These are phyloP conservation scores for Nadsonia fulvescens DNA, from an alignment of 805 yeast genomes.

Conservation along the genomic window DNA sequence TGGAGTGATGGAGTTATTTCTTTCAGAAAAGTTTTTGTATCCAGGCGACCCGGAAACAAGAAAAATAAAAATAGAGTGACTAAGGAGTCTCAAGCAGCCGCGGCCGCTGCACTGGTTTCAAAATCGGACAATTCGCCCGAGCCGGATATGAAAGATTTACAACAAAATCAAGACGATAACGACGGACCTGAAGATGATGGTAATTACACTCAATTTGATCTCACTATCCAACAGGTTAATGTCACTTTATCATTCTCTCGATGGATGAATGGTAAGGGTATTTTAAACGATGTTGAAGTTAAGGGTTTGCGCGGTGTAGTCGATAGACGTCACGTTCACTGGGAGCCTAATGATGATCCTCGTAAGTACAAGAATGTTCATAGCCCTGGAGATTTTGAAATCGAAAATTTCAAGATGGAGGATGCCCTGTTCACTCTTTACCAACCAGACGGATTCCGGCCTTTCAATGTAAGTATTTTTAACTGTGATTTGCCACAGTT, in stretches of 20 bases:
- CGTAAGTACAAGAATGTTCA: conserved; percentile 56
- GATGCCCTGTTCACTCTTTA: conserved; percentile 68
- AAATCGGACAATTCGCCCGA: no score
- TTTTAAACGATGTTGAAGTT: conserved; percentile 60
- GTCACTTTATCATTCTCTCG: conserved; percentile 65
- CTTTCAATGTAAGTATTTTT: conserved; percentile 76
- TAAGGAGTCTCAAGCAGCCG: conserved; percentile 59
- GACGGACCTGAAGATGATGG: conserved; percentile 44
- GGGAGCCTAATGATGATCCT: conserved; percentile 74
- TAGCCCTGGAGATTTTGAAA: conserved; percentile 83
- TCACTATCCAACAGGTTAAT: conserved; percentile 72
- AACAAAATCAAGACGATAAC: no score
- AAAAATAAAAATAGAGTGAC: conserved; percentile 28
- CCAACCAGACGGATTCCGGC: conserved; percentile 59
- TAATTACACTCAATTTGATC: conserved; percentile 87
- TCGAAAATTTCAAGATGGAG: conserved; percentile 63
- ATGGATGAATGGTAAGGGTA: conserved; percentile 84
- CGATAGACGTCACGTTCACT: conserved; percentile 72
- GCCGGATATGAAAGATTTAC: no score
- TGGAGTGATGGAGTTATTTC: conserved; percentile 80
- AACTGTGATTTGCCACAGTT: conserved; percentile 64
- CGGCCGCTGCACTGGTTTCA: conserved; percentile 45
- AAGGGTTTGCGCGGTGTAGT: conserved; percentile 83
- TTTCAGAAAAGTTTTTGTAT: conserved; percentile 70
- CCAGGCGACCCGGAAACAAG: conserved; percentile 51